Conservation (phyloP, 1,139 yeast genomes). For the Neolecta irregularis region DNA sequence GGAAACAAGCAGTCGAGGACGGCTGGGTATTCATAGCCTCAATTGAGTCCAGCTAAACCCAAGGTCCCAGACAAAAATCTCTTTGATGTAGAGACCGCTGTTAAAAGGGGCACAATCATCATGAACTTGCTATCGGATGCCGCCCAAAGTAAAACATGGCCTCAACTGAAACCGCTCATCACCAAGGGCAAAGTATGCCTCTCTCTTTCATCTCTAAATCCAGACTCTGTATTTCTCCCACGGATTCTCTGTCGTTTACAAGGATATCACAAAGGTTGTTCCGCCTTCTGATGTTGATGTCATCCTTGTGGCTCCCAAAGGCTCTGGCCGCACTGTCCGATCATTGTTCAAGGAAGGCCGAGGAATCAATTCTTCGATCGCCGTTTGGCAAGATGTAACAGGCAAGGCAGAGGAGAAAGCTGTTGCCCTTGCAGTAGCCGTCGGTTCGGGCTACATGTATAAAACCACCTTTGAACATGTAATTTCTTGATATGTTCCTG, state of each 20-base stretch:
- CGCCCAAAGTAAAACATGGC: conserved; percentile 99
- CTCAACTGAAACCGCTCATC: conserved; percentile 67
- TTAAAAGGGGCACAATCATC: conserved; percentile 75
- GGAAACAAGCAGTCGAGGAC: conserved; percentile 99
- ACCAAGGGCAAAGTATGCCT: conserved; percentile 63
- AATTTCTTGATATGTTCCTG: too few species aligned
- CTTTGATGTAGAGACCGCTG: conserved; percentile 88
- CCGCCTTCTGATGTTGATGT: conserved; percentile 92
- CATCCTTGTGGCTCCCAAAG: conserved; percentile 98
- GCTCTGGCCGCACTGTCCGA: conserved; percentile 99
- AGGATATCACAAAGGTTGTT: conserved; percentile 89
- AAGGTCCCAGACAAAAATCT: conserved; percentile 98
- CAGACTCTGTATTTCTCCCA: conserved; percentile 95
- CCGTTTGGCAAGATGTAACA: conserved; percentile 94
- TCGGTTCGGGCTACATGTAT: conserved; percentile 99
- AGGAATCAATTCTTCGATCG: conserved; percentile 93
- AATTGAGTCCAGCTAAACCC: too few species aligned
- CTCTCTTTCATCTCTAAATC: too few species aligned
- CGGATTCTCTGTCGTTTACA: conserved; percentile 99
- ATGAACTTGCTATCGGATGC: conserved; percentile 98
- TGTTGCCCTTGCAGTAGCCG: conserved; percentile 95
- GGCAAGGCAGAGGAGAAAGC: conserved; percentile 99
- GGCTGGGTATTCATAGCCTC: too few species aligned
- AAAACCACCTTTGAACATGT: conserved; percentile 98
- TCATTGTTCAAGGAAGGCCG: conserved; percentile 99